phyloP scores from a whole-genome alignment of 2,329 filamentous ascomycete species.

The Diplodia intermedia region DNA sequence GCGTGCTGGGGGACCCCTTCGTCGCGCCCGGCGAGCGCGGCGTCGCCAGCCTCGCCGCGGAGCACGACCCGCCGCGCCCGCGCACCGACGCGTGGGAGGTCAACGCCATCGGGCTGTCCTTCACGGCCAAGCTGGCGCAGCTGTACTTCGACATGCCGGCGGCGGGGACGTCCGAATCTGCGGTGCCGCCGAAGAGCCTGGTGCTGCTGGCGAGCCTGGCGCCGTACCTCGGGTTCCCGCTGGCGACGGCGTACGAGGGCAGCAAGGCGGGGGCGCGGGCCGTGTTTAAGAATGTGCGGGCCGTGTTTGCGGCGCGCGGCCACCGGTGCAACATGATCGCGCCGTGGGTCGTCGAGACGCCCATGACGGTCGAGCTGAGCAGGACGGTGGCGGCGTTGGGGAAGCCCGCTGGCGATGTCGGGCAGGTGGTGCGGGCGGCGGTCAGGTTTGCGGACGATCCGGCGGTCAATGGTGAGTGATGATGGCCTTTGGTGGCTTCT shows the following conservation, averaged over 20 bases:
- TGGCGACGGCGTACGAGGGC: slow-evolving; percentile 39
- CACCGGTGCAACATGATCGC: slow-evolving; percentile 41
- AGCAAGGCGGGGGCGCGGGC: slow-evolving; percentile 43
- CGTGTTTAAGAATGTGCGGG: slow-evolving; percentile 38
- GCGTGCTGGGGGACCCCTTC: slow-evolving; percentile 40
- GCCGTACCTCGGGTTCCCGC: slow-evolving; percentile 39
- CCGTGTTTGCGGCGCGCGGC: slow-evolving; percentile 31
- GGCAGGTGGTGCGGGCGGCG: too few species aligned
- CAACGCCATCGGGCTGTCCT: slow-evolving; percentile 40
- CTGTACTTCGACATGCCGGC: slow-evolving; percentile 39
- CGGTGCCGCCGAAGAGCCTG: slow-evolving; percentile 35
- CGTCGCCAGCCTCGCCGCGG: slow-evolving; percentile 31
- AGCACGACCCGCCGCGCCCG: slow-evolving; percentile 36
- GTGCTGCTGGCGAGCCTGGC: slow-evolving; percentile 39
- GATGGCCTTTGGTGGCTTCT: too few species aligned
- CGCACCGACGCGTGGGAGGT: slow-evolving; percentile 36
- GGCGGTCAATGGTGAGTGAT: too few species aligned
- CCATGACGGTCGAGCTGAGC: slow-evolving; percentile 27
- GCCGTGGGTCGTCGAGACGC: slow-evolving; percentile 41
- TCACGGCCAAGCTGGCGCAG: slow-evolving; percentile 40
- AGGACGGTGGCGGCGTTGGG: too few species aligned
- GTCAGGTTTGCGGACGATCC: too few species aligned
- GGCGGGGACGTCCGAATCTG: slow-evolving; percentile 20
- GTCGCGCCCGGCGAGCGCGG: slow-evolving; percentile 37
- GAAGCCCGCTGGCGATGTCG: too few species aligned